These are phyloP conservation scores for Maudiozyma serrabonitensis DNA, from an alignment of 805 yeast genomes.

Conservation along the genomic window DNA sequence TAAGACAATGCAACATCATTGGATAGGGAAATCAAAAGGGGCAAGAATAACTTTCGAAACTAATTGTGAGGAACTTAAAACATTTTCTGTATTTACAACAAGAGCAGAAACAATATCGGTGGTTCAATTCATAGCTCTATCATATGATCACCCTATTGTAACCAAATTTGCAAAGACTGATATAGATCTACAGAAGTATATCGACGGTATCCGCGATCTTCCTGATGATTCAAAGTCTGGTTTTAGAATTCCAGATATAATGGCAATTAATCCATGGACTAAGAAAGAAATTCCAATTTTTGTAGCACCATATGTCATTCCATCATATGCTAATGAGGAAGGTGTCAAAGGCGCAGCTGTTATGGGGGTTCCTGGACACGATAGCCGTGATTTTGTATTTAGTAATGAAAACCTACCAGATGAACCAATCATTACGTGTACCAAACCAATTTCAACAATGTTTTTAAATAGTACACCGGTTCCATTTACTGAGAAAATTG, in stretches of 20 bases:
- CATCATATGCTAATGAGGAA: conserved; percentile 50
- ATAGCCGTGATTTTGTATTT: conserved; percentile 70
- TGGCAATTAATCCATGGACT: conserved; percentile 51
- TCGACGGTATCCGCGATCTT: conserved; percentile 30
- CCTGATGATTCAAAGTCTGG: conserved; percentile 53
- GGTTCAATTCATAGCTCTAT: conserved; percentile 73
- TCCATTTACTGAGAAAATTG: conserved; percentile 35
- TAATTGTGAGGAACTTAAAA: conserved; percentile 13
- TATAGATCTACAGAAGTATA: conserved; percentile 36
- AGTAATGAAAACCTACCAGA: conserved; percentile 58
- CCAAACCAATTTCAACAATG: conserved; percentile 25
- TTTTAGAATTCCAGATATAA: conserved; percentile 35
- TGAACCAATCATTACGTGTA: conserved; percentile 33
- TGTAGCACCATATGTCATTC: conserved; percentile 84
- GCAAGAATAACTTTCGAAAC: conserved; percentile 51
- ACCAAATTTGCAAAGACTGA: conserved; percentile 32
- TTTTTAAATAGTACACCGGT: background rate
- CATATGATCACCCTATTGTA: conserved; percentile 61
- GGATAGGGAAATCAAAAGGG: conserved; percentile 89
- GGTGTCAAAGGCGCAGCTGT: conserved; percentile 63
- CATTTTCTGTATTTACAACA: conserved; percentile 64
- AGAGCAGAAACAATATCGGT: conserved; percentile 81
- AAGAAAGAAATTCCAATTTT: conserved; percentile 54
- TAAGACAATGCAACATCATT: conserved; percentile 79
- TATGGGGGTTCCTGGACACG: conserved; percentile 98